Conservation (phyloP, 768 basidiomycete genomes). For the Russula sp. region DNA sequence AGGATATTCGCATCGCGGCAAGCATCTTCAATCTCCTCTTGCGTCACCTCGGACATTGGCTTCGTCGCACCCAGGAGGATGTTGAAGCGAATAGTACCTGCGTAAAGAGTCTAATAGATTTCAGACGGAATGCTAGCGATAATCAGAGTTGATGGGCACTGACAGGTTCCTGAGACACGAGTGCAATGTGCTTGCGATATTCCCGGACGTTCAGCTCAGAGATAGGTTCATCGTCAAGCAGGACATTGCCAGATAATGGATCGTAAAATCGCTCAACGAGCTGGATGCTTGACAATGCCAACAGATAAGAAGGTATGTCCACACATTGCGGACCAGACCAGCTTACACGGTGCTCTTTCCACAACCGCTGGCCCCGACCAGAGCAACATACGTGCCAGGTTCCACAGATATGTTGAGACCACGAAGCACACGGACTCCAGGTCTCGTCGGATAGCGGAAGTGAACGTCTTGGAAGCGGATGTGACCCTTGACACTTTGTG, state of each 20-base stretch:
- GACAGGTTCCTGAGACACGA: conserved; percentile 83
- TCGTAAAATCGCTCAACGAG: conserved; percentile 79
- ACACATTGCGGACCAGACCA: not conserved
- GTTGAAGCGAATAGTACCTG: conserved; percentile 83
- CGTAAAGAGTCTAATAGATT: conserved; percentile 55
- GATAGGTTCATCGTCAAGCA: conserved; percentile 64
- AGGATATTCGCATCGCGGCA: conserved; percentile 83
- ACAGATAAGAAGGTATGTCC: not conserved
- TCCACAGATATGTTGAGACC: conserved; percentile 62
- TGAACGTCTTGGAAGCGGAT: conserved; percentile 69
- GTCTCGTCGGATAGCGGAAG: conserved; percentile 85
- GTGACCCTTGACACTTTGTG: conserved; percentile 44
- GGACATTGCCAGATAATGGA: conserved; percentile 57
- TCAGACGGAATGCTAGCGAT: not conserved
- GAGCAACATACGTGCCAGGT: conserved; percentile 70
- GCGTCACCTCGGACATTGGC: conserved; percentile 66
- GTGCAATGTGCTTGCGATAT: conserved; percentile 77
- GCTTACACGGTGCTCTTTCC: conserved; percentile 75
- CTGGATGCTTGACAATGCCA: conserved; percentile 48
- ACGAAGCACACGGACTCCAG: conserved; percentile 75
- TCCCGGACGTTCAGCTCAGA: conserved; percentile 72
- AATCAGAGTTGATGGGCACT: conserved; percentile 19
- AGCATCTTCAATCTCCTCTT: conserved; percentile 80
- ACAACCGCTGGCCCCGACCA: conserved; percentile 72
- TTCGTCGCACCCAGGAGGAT: conserved; percentile 78